Conservation (phyloP, 2,329 filamentous ascomycete genomes). For the Xylaria sp. region DNA sequence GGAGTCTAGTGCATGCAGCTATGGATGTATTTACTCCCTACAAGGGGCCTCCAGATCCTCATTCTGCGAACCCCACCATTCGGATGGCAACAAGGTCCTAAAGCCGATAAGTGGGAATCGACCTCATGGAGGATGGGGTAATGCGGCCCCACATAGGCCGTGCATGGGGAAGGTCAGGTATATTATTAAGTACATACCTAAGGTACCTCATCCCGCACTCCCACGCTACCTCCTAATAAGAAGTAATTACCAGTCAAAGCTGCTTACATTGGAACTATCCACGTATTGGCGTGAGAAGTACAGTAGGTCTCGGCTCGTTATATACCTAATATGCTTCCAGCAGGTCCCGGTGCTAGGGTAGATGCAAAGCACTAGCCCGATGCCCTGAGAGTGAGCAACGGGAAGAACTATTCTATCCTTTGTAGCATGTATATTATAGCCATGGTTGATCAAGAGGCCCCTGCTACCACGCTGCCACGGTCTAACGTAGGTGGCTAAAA, state of each 20-base stretch:
- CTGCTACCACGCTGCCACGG: too few relatives aligned
- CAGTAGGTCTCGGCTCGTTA: neutral
- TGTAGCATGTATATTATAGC: neutral
- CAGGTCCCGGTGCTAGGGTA: neutral
- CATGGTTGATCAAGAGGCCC: neutral
- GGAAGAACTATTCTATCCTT: neutral
- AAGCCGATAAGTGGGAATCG: neutral
- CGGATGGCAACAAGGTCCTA: neutral
- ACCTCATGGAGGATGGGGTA: neutral
- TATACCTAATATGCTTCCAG: neutral
- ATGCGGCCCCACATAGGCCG: neutral
- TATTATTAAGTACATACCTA: too few relatives aligned
- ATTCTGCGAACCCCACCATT: neutral
- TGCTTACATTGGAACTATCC: too few relatives aligned
- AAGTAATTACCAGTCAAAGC: too few relatives aligned
- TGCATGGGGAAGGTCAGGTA: too few relatives aligned
- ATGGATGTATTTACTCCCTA: too few relatives aligned
- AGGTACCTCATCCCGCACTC: too few relatives aligned
- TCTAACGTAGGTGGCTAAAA: neutral
- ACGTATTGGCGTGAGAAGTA: too few relatives aligned
- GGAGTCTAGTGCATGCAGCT: too few relatives aligned
- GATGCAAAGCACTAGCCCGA: neutral
- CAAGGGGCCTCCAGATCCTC: too few relatives aligned
- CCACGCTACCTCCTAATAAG: too few relatives aligned
- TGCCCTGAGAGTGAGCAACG: neutral